Percentiles rank a stretch among this genome's conserved stretches.
Conservation (phyloP, 2,329 filamentous ascomycete genomes). For the Monosporascus ibericus region DNA sequence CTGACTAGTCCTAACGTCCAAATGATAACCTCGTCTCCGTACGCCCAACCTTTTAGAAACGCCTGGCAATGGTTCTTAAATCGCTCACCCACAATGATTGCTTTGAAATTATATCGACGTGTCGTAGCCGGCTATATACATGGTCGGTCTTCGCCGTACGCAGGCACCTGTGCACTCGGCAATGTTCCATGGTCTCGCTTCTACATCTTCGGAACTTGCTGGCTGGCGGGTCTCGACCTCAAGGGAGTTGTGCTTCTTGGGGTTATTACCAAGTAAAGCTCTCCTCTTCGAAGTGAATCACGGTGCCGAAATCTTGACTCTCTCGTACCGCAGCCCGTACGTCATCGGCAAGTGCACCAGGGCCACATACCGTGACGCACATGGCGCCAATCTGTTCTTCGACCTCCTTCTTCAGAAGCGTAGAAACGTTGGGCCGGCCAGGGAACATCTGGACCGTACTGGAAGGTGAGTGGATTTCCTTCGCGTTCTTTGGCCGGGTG, state of each 20-base stretch:
- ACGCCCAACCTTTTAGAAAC: background rate
- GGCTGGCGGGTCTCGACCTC: background rate
- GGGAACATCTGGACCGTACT: constrained; percentile 86
- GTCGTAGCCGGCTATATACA: background rate
- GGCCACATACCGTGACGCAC: constrained; percentile 76
- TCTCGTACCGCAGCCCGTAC: constrained; percentile 62
- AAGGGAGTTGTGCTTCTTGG: background rate
- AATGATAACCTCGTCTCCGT: background rate
- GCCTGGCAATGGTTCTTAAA: background rate
- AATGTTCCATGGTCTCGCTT: no score
- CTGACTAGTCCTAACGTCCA: background rate
- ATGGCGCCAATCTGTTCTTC: constrained; percentile 80
- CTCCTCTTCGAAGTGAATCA: constrained; percentile 73
- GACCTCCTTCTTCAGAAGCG: constrained; percentile 76
- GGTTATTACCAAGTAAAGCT: constrained; percentile 58
- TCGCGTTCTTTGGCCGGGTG: constrained; percentile 77
- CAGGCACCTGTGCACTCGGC: background rate
- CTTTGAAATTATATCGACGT: background rate
- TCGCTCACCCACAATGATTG: background rate
- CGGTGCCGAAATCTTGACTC: constrained; percentile 52
- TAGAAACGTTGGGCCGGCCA: constrained; percentile 75
- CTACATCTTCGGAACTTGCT: background rate
- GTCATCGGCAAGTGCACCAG: constrained; percentile 69
- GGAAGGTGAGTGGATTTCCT: constrained; percentile 70
- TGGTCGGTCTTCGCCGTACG: background rate